These are phyloP conservation scores for Trapa bicornis DNA, from an alignment of 345 rosid genomes.

Conservation along the genomic window DNA sequence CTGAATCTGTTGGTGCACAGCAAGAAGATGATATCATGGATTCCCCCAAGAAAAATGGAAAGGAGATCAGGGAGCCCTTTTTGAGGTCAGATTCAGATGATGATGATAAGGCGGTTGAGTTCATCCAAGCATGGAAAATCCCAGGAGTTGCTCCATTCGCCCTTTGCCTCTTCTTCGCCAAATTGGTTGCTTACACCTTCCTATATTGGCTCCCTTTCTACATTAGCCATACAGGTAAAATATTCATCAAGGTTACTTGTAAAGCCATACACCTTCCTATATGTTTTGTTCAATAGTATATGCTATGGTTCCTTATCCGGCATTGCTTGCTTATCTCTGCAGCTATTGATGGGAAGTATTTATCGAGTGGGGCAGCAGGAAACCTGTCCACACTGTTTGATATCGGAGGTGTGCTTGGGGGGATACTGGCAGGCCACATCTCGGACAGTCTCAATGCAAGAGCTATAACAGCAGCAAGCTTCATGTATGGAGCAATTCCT, in stretches of 20 bases:
- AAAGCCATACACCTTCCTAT: no score
- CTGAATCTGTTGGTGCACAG: conserved; percentile 58
- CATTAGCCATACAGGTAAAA: conserved; percentile 76
- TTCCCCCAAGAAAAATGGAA: conserved; percentile 40
- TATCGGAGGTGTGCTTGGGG: conserved; percentile 90
- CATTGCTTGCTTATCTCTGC: conserved; percentile 13
- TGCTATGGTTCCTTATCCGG: not conserved
- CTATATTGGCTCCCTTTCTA: conserved; percentile 99
- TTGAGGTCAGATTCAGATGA: conserved; percentile 26
- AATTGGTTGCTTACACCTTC: conserved; percentile 90
- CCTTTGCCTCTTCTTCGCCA: conserved; percentile 83
- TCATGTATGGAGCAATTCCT: conserved; percentile 87
- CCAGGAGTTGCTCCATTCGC: conserved; percentile 96
- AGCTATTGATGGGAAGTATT: conserved; percentile 78
- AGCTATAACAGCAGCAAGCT: conserved; percentile 87
- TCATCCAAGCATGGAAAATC: conserved; percentile 86
- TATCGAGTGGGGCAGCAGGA: conserved; percentile 66
- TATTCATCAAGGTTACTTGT: not conserved
- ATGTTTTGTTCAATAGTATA: not conserved
- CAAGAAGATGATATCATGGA: conserved; percentile 33
- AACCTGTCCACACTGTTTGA: conserved; percentile 83
- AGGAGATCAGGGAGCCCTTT: conserved; percentile 36
- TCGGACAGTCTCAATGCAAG: conserved; percentile 72
- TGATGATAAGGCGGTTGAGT: conserved; percentile 59
- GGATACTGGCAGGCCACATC: conserved; percentile 87